A percentile compares a stretch with the other conserved stretches of the same genome.
These are phyloP conservation scores for Sanghuangporus baumii DNA, from an alignment of 1,284 basidiomycete genomes.

Conservation along the genomic window DNA sequence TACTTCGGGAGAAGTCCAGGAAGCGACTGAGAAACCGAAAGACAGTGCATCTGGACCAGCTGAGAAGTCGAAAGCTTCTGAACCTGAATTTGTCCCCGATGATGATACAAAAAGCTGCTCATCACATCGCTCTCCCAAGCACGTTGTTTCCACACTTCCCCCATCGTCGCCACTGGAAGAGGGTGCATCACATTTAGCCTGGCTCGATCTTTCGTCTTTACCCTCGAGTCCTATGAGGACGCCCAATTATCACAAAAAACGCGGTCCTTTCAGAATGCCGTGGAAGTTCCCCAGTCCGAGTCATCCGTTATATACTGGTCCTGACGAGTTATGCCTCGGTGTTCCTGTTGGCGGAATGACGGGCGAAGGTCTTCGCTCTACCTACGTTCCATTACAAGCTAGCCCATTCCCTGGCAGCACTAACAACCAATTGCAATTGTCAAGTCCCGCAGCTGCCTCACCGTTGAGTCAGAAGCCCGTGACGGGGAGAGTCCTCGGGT, in stretches of 20 bases:
- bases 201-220: not conserved
- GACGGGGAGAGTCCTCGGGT: slow-evolving; percentile 16
- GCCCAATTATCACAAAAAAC: not conserved
- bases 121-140: not conserved
- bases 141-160: not conserved
- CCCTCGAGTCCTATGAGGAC: not conserved
- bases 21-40: not conserved
- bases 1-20: not conserved
- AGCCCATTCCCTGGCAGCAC: slow-evolving; percentile 12
- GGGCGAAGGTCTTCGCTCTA: slow-evolving; percentile 13
- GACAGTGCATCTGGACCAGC: not conserved
- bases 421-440: slow-evolving; percentile 1
- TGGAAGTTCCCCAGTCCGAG: slow-evolving; percentile 18
- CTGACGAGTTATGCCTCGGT: slow-evolving; percentile 15
- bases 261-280: slow-evolving; percentile 2
- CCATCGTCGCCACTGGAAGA: slow-evolving; percentile 11
- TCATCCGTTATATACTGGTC: slow-evolving; percentile 14
- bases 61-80: not conserved
- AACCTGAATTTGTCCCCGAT: slow-evolving; percentile 1
- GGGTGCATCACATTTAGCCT: not conserved
- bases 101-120: not conserved
- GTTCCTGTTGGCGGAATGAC: slow-evolving; percentile 16
- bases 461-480: slow-evolving; percentile 14
- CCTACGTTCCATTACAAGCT: slow-evolving; percentile 14
- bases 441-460: slow-evolving; percentile 15